Percentiles rank a stretch among this genome's conserved stretches.
These are phyloP conservation scores for Euphorbia lathyris DNA, from an alignment of 345 rosid genomes.

Conservation along the genomic window DNA sequence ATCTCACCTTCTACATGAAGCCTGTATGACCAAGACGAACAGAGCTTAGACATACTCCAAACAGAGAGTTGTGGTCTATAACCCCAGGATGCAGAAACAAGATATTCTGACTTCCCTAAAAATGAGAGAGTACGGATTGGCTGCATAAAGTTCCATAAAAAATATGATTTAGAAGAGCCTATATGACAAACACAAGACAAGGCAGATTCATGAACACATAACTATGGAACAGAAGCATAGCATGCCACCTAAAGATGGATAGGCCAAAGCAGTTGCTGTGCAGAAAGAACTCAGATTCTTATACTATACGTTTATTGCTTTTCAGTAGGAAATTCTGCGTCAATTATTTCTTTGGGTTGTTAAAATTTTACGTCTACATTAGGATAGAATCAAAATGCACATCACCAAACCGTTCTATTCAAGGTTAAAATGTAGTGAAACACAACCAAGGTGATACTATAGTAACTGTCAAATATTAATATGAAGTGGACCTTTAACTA, in stretches of 20 bases:
- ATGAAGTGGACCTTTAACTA: too few relatives aligned
- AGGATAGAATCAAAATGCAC: neutral
- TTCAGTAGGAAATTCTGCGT: neutral
- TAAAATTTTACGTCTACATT: neutral
- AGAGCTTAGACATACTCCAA: constrained; percentile 72
- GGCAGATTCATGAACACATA: neutral
- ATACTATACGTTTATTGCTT: neutral
- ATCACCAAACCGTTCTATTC: too few relatives aligned
- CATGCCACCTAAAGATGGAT: neutral
- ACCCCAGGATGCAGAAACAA: constrained; percentile 67
- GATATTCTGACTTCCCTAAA: constrained; percentile 65
- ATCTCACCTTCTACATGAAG: constrained; percentile 73
- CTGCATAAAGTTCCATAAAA: constrained; percentile 37
- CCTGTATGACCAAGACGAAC: constrained; percentile 73
- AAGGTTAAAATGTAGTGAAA: neutral
- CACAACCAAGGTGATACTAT: neutral
- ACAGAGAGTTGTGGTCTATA: constrained; percentile 62
- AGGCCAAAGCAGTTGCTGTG: neutral
- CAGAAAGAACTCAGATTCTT: neutral
- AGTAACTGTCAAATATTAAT: too few relatives aligned
- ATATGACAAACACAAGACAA: neutral
- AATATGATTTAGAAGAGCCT: neutral
- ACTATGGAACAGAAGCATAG: neutral
- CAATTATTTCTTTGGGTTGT: neutral
- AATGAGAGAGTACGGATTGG: constrained; percentile 68